Evolutionary conservation across 1,284 basidiomycete species (phyloP).

Genomic region (Tilletia caries): DNA sequence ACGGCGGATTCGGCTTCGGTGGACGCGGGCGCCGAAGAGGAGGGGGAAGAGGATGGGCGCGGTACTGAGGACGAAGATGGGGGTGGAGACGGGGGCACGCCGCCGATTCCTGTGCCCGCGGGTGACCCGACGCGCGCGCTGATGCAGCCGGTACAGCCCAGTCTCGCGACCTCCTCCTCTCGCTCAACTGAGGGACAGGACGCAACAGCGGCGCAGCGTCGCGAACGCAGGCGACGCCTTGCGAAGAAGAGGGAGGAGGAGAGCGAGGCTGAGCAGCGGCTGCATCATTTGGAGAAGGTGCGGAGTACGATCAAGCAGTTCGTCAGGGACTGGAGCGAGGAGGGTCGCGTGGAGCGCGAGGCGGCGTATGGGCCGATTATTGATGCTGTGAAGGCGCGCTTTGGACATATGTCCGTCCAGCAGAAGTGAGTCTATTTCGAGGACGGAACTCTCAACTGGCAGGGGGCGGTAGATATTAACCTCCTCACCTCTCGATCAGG

Average conservation of each 20-base stretch:
- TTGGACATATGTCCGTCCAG: constrained; percentile 21
- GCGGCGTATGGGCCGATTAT: constrained; percentile 43
- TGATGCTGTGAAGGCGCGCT: constrained; percentile 29
- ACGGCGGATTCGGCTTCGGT: constrained; percentile 7
- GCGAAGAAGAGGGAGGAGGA: not conserved
- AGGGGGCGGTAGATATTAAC: no score
- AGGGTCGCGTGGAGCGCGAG: constrained; percentile 35
- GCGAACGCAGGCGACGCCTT: no score
- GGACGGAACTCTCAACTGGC: not conserved
- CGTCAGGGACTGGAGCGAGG: constrained; percentile 48
- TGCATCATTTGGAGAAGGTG: constrained; percentile 48
- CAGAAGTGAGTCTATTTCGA: constrained; percentile 10
- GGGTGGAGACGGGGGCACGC: not conserved
- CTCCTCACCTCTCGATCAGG: not conserved
- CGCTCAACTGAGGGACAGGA: no score
- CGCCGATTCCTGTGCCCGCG: no score
- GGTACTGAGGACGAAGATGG: constrained; percentile 8
- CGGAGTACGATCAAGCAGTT: constrained; percentile 51
- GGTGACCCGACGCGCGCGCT: no score
- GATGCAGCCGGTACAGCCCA: no score
- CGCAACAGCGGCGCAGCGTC: no score
- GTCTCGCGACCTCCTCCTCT: no score
- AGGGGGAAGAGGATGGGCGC: constrained; percentile 3
- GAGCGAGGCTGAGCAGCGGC: constrained; percentile 12
- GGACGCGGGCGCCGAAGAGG: not conserved